phyloP scores from a whole-genome alignment of 1,284 basidiomycete genomes.

The Ceratobasidium theobromae region DNA sequence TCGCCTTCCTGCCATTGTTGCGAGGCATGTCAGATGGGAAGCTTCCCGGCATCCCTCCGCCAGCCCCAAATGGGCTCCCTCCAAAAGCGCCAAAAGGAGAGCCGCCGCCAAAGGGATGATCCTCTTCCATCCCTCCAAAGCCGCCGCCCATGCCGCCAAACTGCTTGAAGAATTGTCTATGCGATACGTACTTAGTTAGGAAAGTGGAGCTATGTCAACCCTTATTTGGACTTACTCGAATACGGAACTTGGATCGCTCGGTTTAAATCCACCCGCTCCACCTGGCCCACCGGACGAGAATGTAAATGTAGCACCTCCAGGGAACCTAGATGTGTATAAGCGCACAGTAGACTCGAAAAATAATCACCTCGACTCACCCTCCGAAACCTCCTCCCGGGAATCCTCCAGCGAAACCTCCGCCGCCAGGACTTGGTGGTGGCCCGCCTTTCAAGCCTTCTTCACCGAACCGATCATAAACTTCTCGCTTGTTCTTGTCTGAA shows the following conservation, averaged over 20 bases:
- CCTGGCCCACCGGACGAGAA: constrained; percentile 57
- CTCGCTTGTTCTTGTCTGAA: constrained; percentile 88
- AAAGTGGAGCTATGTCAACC: background rate
- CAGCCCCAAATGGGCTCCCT: constrained; percentile 22
- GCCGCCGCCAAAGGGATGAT: constrained; percentile 53
- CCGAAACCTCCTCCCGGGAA: constrained; percentile 47
- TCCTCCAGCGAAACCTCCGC: constrained; percentile 51
- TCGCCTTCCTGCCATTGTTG: constrained; percentile 34
- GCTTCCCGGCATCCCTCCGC: constrained; percentile 56
- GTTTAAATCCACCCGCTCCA: constrained; percentile 57
- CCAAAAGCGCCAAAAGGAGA: constrained; percentile 50
- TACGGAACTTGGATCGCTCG: constrained; percentile 86
- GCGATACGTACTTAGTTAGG: constrained; percentile 38
- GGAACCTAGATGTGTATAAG: constrained; percentile 48
- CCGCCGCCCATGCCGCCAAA: constrained; percentile 44
- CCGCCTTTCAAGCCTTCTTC: constrained; percentile 87
- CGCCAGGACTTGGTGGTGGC: constrained; percentile 40
- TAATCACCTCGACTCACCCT: constrained; percentile 52
- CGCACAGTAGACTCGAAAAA: constrained; percentile 39
- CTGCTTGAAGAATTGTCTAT: constrained; percentile 67
- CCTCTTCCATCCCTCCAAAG: constrained; percentile 46
- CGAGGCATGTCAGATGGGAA: constrained; percentile 40
- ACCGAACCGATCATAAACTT: constrained; percentile 93
- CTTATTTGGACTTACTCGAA: constrained; percentile 75
- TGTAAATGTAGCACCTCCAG: constrained; percentile 56